Evolutionary conservation across 352 stramenopile genomes (phyloP).

Genomic region (Phytophthora cryptogea): DNA sequence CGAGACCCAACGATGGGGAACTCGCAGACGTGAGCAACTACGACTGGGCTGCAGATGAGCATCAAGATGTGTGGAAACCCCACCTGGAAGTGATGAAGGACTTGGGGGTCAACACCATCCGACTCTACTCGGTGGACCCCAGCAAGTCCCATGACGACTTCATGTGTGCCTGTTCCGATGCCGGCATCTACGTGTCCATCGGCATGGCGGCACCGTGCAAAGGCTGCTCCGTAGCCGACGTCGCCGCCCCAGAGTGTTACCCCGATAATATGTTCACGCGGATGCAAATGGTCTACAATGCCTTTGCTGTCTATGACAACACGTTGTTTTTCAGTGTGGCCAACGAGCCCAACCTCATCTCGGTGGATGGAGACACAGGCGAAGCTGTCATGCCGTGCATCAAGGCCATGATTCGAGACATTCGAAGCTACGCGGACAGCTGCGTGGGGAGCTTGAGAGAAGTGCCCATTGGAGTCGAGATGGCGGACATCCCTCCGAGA

Average conservation of each 20-base stretch:
- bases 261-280: slow-evolving; percentile 53
- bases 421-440: slow-evolving; percentile 48
- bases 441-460: slow-evolving; percentile 49
- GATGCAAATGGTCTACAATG: slow-evolving; percentile 71
- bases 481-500: slow-evolving; percentile 68
- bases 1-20: slow-evolving; percentile 62
- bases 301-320: slow-evolving; percentile 78
- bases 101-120: slow-evolving; percentile 67
- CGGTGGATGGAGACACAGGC: slow-evolving; percentile 38
- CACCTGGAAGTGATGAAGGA: slow-evolving; percentile 61
- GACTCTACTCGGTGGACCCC: slow-evolving; percentile 69
- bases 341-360: slow-evolving; percentile 75
- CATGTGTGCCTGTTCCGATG: slow-evolving; percentile 71
- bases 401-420: slow-evolving; percentile 73
- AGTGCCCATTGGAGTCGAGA: slow-evolving; percentile 75
- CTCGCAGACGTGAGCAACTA: slow-evolving; percentile 56
- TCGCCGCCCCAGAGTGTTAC: slow-evolving; percentile 53
- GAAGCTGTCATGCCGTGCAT: slow-evolving; percentile 63
- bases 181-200: slow-evolving; percentile 76
- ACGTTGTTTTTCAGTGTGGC: slow-evolving; percentile 63
- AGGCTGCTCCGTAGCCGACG: slow-evolving; percentile 48
- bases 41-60: slow-evolving; percentile 68
- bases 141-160: slow-evolving; percentile 73
- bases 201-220: slow-evolving; percentile 61
- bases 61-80: slow-evolving; percentile 54